Base-by-base conservation (phyloP, 352 stramenopile species). In the Phytophthora ohioensis region DNA sequence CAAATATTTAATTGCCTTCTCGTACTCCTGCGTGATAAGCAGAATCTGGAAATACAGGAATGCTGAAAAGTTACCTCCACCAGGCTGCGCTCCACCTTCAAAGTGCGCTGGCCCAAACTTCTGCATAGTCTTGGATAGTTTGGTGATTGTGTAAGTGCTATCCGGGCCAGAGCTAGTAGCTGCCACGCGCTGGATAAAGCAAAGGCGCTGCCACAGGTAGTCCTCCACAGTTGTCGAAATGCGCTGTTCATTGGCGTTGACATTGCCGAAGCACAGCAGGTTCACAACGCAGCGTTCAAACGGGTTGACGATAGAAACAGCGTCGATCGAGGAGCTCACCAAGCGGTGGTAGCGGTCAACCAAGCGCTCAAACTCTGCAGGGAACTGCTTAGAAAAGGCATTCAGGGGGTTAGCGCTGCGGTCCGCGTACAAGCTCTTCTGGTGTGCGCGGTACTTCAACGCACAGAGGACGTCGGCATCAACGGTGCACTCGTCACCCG, bases 41-140 rank as follows among this genome's bases (percentile, higher is more conserved):
- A 96, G 62, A 55, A 96, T 88, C 60, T 94, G 78, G 31, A 96
- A 93, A 69, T 88, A 96, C 59, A 94, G 49, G 60, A 96, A 92
- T 3, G 84, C 74, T 1, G 82, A 83, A 39, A 80, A 79, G 38
- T 82, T 82, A 35, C 57, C 76, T 42, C 76, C 80, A 21, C 71
- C 75, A 43, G 74, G 60, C 27, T 79, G 64, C 12, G 70, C 72
- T 1, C 79, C 65, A 17, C 75, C 67, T 78, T 93, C 85, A 68
- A 94, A 94, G 58, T 93, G 84, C 4, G 75, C 64, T 4, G 87
- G 84, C 0, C 87, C 87, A 64, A 93, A 94, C 46, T 84, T 90
- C 63, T 91, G 81, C 53, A 94, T 92, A 64, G 75, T 91, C 69
- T 87, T 82, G 6, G 87, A 85, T 27, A 94, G 60, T 15, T 79